These are phyloP conservation scores for Lumnitzera littorea DNA, from an alignment of 345 rosid genomes.

Conservation along the genomic window DNA sequence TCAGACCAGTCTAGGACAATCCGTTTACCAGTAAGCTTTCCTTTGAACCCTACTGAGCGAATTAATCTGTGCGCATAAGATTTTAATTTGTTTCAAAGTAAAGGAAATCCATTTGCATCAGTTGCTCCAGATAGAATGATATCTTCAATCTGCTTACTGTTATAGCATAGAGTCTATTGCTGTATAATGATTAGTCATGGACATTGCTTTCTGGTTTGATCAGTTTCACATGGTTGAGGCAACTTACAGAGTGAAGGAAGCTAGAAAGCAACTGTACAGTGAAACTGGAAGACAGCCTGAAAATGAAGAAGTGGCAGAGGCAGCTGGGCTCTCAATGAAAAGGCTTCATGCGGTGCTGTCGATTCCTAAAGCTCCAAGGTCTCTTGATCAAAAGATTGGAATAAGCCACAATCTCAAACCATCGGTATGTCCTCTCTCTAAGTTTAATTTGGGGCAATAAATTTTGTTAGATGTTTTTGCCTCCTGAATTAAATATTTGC, in stretches of 20 bases:
- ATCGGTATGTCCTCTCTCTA: slow-evolving; percentile 35
- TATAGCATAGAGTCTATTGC: too few relatives aligned
- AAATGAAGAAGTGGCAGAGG: slow-evolving; percentile 81
- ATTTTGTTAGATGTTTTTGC: neutral
- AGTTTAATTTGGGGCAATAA: neutral
- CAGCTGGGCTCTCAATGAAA: slow-evolving; percentile 85
- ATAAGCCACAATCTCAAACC: slow-evolving; percentile 72
- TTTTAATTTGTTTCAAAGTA: neutral
- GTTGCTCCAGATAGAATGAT: too few relatives aligned
- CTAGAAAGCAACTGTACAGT: slow-evolving; percentile 59
- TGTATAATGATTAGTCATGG: neutral
- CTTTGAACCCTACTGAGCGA: neutral
- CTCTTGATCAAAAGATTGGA: slow-evolving; percentile 89
- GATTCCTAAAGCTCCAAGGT: slow-evolving; percentile 74
- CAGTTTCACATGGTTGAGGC: slow-evolving; percentile 98
- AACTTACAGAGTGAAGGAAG: slow-evolving; percentile 83
- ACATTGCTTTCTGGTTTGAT: slow-evolving; percentile 5
- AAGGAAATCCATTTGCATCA: neutral
- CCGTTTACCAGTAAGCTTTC: slow-evolving; percentile 66
- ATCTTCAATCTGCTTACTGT: too few relatives aligned
- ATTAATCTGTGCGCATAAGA: neutral
- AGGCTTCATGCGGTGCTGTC: slow-evolving; percentile 66
- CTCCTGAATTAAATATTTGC: neutral
- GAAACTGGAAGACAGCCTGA: slow-evolving; percentile 68
- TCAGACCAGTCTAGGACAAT: slow-evolving; percentile 84